Base-by-base conservation (phyloP, 345 rosid species). In the Salix caprea region DNA sequence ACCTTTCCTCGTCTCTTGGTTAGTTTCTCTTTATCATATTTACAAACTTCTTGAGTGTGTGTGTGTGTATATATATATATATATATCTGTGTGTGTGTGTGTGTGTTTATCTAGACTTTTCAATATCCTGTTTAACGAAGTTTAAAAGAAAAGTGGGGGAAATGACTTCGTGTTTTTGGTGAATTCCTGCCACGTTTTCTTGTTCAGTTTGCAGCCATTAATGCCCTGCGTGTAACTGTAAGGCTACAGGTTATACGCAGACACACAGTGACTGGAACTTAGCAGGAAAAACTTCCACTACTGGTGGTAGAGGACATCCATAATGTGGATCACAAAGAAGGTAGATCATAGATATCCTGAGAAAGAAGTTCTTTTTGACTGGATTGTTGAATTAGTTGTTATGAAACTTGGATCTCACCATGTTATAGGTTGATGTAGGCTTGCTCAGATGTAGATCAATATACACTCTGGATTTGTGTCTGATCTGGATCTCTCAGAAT, bases 1-100 rank as follows among this genome's bases (percentile, higher is more conserved):
- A 77, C 94, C 97, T 70, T 91, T 95, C 84, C 90, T 95, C 74
- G 42, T 95, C 77, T 93, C 97, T 74, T 95, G 98, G 99, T 95
- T 70, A 77, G 90, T 88, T 14, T 44, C 46, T 10, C 24, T 39
- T 21, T 40, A 2, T 21, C 5, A 34, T 19, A 1, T 66, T 48
- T 15, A 12, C 24, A 5, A 4, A n/a, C 16, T 24, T 26, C 54
- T 24, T 14, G 48, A 28, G 3, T 14, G 6, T 26, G 16, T 32
- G 34, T 28, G 1, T 0, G 5, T 5, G 6, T 0, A 30, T 30
- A 30, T 30, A 30, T 30, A 30, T 30, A 30, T 30, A 30, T 30
- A 28, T 28, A 1, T 32, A 4, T n/a, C n/a, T 32, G 34, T 32
- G 5, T 34, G 36, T 34, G 5, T 48, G 18, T 30, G 12, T 26